Percentiles rank a stretch among this genome's conserved stretches.
These are phyloP conservation scores for Fusarium torulosum DNA, from an alignment of 2,329 filamentous ascomycete species.

Conservation along the genomic window DNA sequence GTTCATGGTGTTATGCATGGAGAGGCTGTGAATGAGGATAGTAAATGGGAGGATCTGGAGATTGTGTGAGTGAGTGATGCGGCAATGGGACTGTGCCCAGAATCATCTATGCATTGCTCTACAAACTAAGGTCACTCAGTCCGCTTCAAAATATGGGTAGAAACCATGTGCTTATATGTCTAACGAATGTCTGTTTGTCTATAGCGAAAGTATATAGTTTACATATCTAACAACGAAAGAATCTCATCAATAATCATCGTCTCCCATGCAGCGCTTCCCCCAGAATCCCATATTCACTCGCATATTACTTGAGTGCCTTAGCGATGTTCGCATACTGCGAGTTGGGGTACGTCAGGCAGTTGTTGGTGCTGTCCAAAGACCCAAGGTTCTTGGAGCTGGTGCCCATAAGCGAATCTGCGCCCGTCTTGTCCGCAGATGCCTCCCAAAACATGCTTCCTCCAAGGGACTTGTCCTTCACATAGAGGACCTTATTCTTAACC, in stretches of 20 bases:
- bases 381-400: slow-evolving; percentile 58
- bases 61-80: not conserved
- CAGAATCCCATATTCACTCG: not conserved
- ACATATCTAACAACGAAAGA: not conserved
- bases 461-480: slow-evolving; percentile 69
- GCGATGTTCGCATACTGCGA: slow-evolving; percentile 67
- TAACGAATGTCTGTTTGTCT: not conserved
- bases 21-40: not conserved
- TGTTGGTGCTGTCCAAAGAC: slow-evolving; percentile 59
- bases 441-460: slow-evolving; percentile 92
- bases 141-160: no score
- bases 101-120: no score
- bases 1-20: slow-evolving; percentile 2
- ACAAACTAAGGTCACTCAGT: no score
- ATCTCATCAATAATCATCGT: not conserved
- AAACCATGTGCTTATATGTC: not conserved
- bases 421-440: slow-evolving; percentile 73
- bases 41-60: not conserved
- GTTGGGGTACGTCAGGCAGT: slow-evolving; percentile 64
- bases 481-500: slow-evolving; percentile 71
- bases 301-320: slow-evolving; percentile 6
- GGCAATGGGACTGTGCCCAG: no score
- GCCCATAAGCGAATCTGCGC: slow-evolving; percentile 70
- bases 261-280: not conserved
- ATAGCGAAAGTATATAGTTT: not conserved